Evolutionary conservation across 2,329 filamentous ascomycete species (phyloP).

Genomic region (Alternaria alternata): DNA sequence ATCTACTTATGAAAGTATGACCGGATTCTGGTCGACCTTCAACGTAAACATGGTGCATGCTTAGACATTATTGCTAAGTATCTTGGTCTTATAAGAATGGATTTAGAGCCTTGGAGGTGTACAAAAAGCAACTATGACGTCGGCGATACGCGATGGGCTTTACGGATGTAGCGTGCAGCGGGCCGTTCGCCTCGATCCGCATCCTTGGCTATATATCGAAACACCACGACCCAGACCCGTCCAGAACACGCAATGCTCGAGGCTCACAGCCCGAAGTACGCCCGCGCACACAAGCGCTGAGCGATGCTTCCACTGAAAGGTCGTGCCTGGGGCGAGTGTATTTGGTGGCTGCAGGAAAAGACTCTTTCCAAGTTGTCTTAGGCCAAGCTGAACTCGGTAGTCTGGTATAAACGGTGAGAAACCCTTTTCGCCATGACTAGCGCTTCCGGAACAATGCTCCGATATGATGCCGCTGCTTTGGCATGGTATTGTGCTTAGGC

Average conservation of each 20-base stretch:
- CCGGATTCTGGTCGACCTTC: neutral
- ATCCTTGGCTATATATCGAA: conserved; percentile 1
- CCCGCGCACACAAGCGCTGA: neutral
- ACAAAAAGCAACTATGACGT: conserved; percentile 3
- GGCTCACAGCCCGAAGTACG: neutral
- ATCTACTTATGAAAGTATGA: neutral
- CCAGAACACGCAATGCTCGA: neutral
- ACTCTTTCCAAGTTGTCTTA: neutral
- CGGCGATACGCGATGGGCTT: neutral
- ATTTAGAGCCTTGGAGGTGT: neutral
- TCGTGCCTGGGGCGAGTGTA: neutral
- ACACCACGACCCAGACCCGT: conserved; percentile 1
- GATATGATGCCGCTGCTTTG: neutral
- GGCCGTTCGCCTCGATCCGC: conserved; percentile 6
- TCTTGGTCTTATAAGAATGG: neutral
- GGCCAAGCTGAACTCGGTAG: neutral
- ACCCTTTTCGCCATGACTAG: neutral
- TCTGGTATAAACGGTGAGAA: conserved; percentile 1
- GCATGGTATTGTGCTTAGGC: neutral
- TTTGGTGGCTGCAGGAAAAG: conserved; percentile 3
- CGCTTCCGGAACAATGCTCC: neutral
- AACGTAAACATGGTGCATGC: neutral
- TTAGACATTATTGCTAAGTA: neutral
- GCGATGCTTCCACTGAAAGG: neutral
- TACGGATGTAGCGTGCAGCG: neutral